Conservation (phyloP, 257 asterid genomes). For the Paulownia fortunei region DNA sequence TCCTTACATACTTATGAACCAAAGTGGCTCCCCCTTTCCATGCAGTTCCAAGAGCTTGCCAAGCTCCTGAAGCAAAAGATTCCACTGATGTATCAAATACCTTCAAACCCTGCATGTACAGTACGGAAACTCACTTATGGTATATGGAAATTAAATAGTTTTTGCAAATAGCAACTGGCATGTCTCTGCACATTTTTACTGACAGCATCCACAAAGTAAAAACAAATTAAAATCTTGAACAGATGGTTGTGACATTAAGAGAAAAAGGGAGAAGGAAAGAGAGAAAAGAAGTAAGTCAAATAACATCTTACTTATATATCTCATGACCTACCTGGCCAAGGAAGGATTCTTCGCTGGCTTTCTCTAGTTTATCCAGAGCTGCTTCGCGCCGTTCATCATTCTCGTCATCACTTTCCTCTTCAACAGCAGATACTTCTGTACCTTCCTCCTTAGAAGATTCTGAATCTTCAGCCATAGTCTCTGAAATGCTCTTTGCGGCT, state of each 20-base stretch:
- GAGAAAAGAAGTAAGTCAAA: background rate
- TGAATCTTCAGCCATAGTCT: slow-evolving; percentile 69
- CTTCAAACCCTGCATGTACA: slow-evolving; percentile 79
- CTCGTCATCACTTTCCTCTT: slow-evolving; percentile 75
- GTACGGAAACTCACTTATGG: slow-evolving; percentile 19
- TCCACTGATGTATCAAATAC: slow-evolving; percentile 83
- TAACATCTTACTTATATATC: background rate
- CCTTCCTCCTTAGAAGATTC: slow-evolving; percentile 66
- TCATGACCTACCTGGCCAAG: slow-evolving; percentile 80
- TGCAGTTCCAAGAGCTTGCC: slow-evolving; percentile 97
- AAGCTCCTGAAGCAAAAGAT: slow-evolving; percentile 92
- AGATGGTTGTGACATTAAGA: slow-evolving; percentile 17
- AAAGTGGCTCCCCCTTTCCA: slow-evolving; percentile 83
- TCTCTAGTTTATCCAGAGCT: slow-evolving; percentile 82
- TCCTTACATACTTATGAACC: slow-evolving; percentile 55
- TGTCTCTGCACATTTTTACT: background rate
- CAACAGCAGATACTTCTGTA: slow-evolving; percentile 50
- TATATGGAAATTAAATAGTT: background rate
- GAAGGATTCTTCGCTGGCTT: slow-evolving; percentile 86
- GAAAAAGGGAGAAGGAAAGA: slow-evolving; percentile 5
- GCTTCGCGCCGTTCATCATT: slow-evolving; percentile 64
- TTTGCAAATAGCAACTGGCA: slow-evolving; percentile 5
- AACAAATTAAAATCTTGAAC: slow-evolving; percentile 2
- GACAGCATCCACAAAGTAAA: background rate
- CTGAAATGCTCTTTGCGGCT: slow-evolving; percentile 61